Base-by-base conservation (phyloP, 176 grass and related monocot species). In the Neostapfia colusana region DNA sequence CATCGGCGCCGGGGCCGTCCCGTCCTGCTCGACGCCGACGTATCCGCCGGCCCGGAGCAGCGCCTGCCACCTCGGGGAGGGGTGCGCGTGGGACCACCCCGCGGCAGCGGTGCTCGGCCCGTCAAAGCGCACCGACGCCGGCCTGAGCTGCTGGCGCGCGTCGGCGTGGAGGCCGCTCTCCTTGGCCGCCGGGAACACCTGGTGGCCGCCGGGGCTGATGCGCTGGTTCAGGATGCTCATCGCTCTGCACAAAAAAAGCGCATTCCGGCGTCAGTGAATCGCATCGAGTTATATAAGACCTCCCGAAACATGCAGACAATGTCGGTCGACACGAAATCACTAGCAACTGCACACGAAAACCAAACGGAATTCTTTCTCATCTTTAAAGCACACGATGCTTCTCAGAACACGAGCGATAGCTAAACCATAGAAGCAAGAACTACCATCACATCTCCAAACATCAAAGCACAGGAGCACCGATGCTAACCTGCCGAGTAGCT, bases 191-290 rank as follows among this genome's bases (percentile, higher is more conserved):
- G 80, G 57, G 76, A 90, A 80, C 60, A 72, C 81, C 76, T 81
- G 60, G 65, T 88, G 85, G 38, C 85, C 79, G 18, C 69, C 68
- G 6, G 71, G 74, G 85, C 42, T 69, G 68, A 91, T 86, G 5
- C 89, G 87, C 49, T 90, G 87, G 63, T 92, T 90, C 62, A 90
- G 61, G 79, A 92, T 92, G 81, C 79, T 95, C 95, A 95, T 99
- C 90, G 80, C 58, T 84, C 39, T 40, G 58, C 78, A 75, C 75
- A 79, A 0, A 8, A 79, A 0, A 8, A 35, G 53, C 20, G 4
- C 45, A 26, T 66, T 12, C 13, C 45, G 1, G 34, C 0, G 53
- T 18, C 75, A 77, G 45, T 37, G 24, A 69, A 31, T 21, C 10
- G 27, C 72, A 4, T n/a, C 15, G 25, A 31, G 20, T 25, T 15